Conservation (phyloP, 768 basidiomycete species). For the Glaciozyma antarctica region DNA sequence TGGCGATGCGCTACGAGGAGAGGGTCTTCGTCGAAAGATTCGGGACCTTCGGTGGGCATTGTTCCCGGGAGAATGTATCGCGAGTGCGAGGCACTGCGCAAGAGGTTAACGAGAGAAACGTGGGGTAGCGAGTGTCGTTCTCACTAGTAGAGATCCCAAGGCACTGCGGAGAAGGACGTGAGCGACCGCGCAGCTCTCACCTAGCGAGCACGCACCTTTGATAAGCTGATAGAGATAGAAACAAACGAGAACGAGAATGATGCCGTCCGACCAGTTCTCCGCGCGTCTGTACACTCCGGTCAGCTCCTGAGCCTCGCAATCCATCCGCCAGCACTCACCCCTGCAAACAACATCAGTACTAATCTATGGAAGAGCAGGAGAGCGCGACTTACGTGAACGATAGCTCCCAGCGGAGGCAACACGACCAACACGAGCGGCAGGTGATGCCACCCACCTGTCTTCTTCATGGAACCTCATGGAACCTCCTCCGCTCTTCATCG, state of each 20-base stretch:
- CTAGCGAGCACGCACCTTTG: slow-evolving; percentile 25
- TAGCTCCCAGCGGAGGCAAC: slow-evolving; percentile 33
- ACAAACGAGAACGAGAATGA: slow-evolving; percentile 34
- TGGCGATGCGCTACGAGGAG: slow-evolving; percentile 1
- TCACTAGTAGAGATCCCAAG: slow-evolving; percentile 37
- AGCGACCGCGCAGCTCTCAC: background rate
- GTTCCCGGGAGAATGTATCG: slow-evolving; percentile 27
- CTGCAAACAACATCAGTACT: too few relatives aligned
- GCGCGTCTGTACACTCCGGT: slow-evolving; percentile 9
- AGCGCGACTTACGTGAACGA: slow-evolving; percentile 28
- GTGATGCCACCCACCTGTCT: slow-evolving; percentile 26
- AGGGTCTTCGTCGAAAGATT: slow-evolving; percentile 9
- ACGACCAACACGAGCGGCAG: slow-evolving; percentile 36
- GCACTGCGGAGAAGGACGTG: slow-evolving; percentile 22
- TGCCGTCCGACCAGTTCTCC: slow-evolving; percentile 35
- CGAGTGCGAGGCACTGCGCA: slow-evolving; percentile 20
- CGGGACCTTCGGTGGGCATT: background rate
- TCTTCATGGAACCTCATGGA: slow-evolving; percentile 8
- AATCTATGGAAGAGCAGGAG: too few relatives aligned
- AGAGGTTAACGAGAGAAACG: too few relatives aligned
- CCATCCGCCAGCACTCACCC: too few relatives aligned
- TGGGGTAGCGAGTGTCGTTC: too few relatives aligned
- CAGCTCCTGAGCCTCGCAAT: too few relatives aligned
- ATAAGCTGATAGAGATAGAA: slow-evolving; percentile 37
- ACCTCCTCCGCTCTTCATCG: slow-evolving; percentile 15